These are phyloP conservation scores for Edaphochlamys debaryana DNA, from an alignment of 139 green algal species.

Conservation along the genomic window DNA sequence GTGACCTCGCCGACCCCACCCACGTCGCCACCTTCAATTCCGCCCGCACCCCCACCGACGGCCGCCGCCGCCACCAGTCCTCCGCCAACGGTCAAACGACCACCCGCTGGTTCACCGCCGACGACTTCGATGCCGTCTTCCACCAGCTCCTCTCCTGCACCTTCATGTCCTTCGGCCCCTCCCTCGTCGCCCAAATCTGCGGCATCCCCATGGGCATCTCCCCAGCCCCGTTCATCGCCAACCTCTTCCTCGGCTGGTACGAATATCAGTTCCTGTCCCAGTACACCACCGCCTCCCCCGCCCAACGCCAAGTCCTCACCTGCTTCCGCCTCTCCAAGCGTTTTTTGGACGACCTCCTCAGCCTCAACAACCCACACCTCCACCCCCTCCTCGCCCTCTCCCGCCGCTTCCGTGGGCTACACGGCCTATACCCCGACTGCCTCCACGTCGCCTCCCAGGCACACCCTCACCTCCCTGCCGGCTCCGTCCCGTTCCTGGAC, in stretches of 20 bases:
- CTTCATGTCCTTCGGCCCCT: background rate
- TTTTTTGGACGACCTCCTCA: background rate
- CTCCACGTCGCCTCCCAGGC: background rate
- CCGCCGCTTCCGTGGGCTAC: background rate
- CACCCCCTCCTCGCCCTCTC: background rate
- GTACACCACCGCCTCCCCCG: no score
- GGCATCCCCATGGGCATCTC: background rate
- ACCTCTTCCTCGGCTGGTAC: constrained; percentile 9
- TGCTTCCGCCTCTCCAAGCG: background rate
- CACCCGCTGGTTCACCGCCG: background rate
- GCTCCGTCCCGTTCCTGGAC: background rate
- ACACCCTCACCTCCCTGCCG: background rate
- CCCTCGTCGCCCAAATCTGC: background rate
- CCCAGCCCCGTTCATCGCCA: background rate
- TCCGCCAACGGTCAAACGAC: no score
- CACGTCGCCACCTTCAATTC: background rate
- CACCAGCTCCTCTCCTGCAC: background rate
- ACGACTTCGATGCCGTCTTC: background rate
- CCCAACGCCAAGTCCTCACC: no score
- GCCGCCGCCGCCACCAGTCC: no score
- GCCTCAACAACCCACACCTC: background rate
- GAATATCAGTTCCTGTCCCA: background rate
- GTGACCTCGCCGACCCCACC: background rate
- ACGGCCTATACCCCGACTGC: background rate
- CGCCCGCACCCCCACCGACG: no score